Evolutionary conservation across 1,284 basidiomycete genomes (phyloP).

Genomic region (Austropuccinia psidii): DNA sequence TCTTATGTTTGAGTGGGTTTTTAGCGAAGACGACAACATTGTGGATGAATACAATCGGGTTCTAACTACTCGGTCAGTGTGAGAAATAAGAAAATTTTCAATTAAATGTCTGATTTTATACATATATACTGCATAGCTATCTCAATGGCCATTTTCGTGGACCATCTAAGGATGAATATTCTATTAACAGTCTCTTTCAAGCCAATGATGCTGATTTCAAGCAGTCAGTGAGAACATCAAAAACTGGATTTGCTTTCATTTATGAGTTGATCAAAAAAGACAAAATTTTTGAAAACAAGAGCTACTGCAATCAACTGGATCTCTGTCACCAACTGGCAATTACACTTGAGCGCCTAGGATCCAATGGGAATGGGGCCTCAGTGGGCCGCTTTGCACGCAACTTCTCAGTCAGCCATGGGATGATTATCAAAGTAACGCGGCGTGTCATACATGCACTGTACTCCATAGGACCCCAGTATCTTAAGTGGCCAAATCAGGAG

Average conservation of each 20-base stretch:
- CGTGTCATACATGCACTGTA: background rate
- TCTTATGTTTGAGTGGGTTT: too few species aligned
- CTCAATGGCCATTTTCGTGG: too few species aligned
- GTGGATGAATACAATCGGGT: too few species aligned
- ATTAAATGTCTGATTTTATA: too few species aligned
- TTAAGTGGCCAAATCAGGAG: background rate
- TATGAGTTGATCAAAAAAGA: background rate
- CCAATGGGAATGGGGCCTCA: too few species aligned
- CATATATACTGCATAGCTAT: too few species aligned
- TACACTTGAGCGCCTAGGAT: slow-evolving; percentile 1
- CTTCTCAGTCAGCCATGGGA: background rate
- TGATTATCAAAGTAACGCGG: background rate
- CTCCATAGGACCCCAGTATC: background rate
- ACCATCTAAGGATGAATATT: too few species aligned
- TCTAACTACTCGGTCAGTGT: too few species aligned
- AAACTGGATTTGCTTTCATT: background rate
- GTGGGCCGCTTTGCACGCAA: too few species aligned
- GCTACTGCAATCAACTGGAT: background rate
- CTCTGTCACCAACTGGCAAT: slow-evolving; percentile 14
- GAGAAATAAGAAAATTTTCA: too few species aligned
- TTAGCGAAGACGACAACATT: too few species aligned
- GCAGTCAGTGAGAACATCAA: background rate
- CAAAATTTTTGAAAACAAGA: background rate
- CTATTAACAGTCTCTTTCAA: background rate
- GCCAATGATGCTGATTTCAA: background rate